Evolutionary conservation across 116 monocot species (phyloP).

Genomic region (Papilionanthe hybrid): DNA sequence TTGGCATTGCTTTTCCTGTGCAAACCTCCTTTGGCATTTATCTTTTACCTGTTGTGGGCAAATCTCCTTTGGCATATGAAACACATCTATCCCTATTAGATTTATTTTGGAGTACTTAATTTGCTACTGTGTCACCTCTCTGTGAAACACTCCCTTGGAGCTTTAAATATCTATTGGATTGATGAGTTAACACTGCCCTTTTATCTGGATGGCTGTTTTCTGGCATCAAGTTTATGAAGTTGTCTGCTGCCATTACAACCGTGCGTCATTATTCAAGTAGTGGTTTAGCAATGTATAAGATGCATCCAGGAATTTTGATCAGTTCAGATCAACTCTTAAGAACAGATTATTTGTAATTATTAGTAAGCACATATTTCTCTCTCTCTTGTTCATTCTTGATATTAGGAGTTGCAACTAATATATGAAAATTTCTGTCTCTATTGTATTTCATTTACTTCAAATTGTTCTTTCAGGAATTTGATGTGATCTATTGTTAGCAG

Average conservation of each 20-base stretch:
- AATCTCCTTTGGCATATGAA: conserved; percentile 7
- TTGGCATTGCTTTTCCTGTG: conserved; percentile 26
- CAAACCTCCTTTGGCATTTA: conserved; percentile 59
- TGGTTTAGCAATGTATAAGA: neutral
- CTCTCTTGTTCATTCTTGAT: neutral
- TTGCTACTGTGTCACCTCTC: neutral
- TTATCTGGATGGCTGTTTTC: conserved; percentile 34
- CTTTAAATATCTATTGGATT: conserved; percentile 19
- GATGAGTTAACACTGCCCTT: conserved; percentile 6
- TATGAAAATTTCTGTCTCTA: neutral
- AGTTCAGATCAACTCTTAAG: neutral
- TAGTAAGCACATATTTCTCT: neutral
- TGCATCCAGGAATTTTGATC: neutral
- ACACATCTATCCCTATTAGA: neutral
- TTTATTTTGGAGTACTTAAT: neutral
- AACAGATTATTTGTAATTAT: neutral
- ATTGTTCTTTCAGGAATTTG: neutral
- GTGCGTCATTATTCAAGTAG: conserved; percentile 2
- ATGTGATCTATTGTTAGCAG: neutral
- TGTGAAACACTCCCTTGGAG: neutral
- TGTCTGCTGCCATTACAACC: neutral
- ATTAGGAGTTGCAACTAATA: neutral
- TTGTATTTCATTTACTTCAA: neutral
- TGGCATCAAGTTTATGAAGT: conserved; percentile 26
- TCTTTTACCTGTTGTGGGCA: neutral